phyloP scores from a whole-genome alignment of 2,329 filamentous ascomycete species.

The Paecilomyces fulvus region DNA sequence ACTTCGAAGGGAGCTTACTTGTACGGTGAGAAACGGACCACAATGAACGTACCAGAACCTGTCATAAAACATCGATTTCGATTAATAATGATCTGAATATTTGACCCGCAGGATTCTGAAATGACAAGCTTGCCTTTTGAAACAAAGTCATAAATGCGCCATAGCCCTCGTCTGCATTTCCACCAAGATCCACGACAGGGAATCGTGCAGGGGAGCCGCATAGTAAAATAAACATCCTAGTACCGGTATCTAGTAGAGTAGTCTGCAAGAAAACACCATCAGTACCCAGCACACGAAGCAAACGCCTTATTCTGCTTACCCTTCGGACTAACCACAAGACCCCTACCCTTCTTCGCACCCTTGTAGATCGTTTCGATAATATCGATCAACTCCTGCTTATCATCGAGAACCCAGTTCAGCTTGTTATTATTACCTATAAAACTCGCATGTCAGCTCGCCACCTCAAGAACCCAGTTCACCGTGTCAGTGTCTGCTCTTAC shows the following conservation, averaged over 20 bases:
- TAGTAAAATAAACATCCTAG: slow-evolving; percentile 22
- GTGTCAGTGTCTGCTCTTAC: slow-evolving; percentile 25
- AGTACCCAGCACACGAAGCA: neutral
- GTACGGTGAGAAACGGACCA: slow-evolving; percentile 10
- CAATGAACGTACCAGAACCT: neutral
- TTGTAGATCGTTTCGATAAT: slow-evolving; percentile 97
- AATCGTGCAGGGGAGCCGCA: neutral
- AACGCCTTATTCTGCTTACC: slow-evolving; percentile 38
- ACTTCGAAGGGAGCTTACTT: slow-evolving; percentile 5
- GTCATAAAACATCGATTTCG: neutral
- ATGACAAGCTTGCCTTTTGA: slow-evolving; percentile 5
- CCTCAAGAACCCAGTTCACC: neutral
- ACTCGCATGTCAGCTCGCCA: neutral
- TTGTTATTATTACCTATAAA: slow-evolving; percentile 76
- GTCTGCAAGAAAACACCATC: slow-evolving; percentile 22
- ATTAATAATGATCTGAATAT: slow-evolving; percentile 2
- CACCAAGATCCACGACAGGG: neutral
- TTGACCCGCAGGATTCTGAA: neutral
- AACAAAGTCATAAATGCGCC: neutral
- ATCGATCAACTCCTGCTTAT: slow-evolving; percentile 97
- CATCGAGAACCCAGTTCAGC: slow-evolving; percentile 89
- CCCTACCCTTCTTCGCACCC: slow-evolving; percentile 95
- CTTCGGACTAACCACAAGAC: slow-evolving; percentile 94
- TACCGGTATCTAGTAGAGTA: slow-evolving; percentile 65
- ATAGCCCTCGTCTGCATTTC: neutral